Evolutionary conservation across 139 green algal species (phyloP), one percentile per base, ranked within the genome.

Genomic region (Chlamydomonas sp.): DNA sequence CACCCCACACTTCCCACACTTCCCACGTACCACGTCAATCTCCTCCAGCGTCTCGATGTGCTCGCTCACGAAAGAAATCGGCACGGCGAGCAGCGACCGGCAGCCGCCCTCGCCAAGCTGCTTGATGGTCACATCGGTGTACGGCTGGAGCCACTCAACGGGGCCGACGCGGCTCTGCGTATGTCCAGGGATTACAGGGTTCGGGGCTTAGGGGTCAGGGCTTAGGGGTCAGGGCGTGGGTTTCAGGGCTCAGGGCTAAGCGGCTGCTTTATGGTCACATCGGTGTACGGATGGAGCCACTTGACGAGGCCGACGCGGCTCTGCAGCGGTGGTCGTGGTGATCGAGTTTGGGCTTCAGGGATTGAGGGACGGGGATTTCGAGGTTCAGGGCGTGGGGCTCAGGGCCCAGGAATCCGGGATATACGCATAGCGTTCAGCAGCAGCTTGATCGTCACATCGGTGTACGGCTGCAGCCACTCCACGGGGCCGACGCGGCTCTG

Each of bases 21-120:
- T 34, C 61, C 24, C 28, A 76, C 80, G 16, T 13, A 50, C 95
- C 82, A 96, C 89, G 87, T 99, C 95, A 62, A 99, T 99, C 84
- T 99, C 95, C 76, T 99, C 95, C 34, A 99, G 83, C 36, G 95
- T 99, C 85, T 99, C 95, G 49, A 99, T 99, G 86, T 99, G 95
- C 81, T 99, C 95, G 6, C 75, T 90, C 30, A 99, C 95, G 82
- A 99, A 99, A 63, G 71, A 88, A 74, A 99, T 92, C 49, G 95
- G 95, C 68, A 99, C 95, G 4, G 92, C 95, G 61, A 98, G 82
- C 73, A 99, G 72, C 24, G 68, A 79, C 60, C 87, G 87, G 29
- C 84, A 69, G 31, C 95, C 95, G 0, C 39, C 35, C 24, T 50
- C 49, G 0, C 86, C 95, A n/a, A n/a, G n/a, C n/a, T n/a, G n/a